A percentile compares a stretch with the other conserved stretches of the same genome.
phyloP scores from a whole-genome alignment of 2,329 filamentous ascomycete species.

The Parafenestella ontariensis region DNA sequence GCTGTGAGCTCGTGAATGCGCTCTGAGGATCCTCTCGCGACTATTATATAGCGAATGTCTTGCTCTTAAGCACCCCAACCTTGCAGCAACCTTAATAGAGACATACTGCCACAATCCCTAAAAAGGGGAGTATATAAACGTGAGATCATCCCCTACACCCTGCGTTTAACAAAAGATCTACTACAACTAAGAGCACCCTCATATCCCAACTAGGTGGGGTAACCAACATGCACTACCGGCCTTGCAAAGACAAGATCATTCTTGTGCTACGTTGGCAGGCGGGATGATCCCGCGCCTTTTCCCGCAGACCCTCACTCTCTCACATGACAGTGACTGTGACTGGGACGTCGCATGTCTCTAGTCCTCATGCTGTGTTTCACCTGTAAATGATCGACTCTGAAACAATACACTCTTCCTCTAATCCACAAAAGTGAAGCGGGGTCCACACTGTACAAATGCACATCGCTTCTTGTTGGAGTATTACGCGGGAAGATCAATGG shows the following conservation, averaged over 20 bases:
- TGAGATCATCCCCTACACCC: no score
- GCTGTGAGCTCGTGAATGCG: conserved; percentile 52
- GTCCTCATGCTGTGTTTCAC: no score
- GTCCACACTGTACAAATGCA: not conserved
- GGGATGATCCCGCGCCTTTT: conserved; percentile 3
- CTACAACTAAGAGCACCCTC: no score
- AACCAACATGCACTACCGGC: conserved; percentile 9
- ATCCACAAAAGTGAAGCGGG: not conserved
- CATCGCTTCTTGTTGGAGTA: not conserved
- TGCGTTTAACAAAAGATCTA: no score
- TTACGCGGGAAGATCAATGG: not conserved
- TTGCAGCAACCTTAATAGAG: no score
- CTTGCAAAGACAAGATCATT: conserved; percentile 7
- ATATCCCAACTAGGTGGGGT: not conserved
- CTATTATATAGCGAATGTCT: no score
- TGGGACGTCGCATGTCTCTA: no score
- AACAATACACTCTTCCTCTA: no score
- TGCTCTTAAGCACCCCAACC: no score
- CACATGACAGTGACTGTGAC: not conserved
- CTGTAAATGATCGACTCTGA: not conserved
- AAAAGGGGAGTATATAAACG: no score
- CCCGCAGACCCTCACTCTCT: not conserved
- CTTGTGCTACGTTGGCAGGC: not conserved
- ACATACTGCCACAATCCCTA: no score
- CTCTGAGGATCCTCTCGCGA: no score